A percentile compares a stretch with the other conserved stretches of the same genome.
These are phyloP conservation scores for Vitis riparia DNA, from an alignment of 164 flowering plant species.

Conservation along the genomic window DNA sequence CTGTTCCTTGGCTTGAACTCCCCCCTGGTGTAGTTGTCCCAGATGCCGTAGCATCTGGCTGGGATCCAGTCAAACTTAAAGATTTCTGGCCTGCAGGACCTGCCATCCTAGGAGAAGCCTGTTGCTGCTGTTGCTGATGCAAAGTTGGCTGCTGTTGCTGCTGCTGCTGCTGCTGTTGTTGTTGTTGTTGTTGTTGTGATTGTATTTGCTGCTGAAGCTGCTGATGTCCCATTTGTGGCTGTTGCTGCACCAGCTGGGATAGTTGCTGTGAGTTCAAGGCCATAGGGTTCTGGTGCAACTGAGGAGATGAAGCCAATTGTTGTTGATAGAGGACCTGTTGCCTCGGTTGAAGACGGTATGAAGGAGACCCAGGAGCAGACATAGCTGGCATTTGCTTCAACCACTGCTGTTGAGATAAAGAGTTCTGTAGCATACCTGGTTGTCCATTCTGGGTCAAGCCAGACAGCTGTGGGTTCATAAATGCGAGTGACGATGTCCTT, in stretches of 20 bases:
- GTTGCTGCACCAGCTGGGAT: slow-evolving; percentile 52
- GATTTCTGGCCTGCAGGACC: slow-evolving; percentile 73
- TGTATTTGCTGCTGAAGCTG: slow-evolving; percentile 27
- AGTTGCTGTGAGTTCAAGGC: slow-evolving; percentile 61
- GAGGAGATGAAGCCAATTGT: slow-evolving; percentile 64
- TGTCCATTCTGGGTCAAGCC: slow-evolving; percentile 83
- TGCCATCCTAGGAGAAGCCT: slow-evolving; percentile 74
- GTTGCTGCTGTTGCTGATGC: slow-evolving; percentile 56
- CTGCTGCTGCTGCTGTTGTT: slow-evolving; percentile 35
- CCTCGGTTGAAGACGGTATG: slow-evolving; percentile 64
- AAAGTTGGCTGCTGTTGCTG: slow-evolving; percentile 33
- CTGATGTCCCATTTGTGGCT: slow-evolving; percentile 32
- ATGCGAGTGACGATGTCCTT: slow-evolving; percentile 67
- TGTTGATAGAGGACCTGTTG: slow-evolving; percentile 63
- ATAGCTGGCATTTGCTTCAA: slow-evolving; percentile 74
- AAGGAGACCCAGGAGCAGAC: slow-evolving; percentile 71
- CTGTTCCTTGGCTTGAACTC: slow-evolving; percentile 95
- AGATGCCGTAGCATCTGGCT: slow-evolving; percentile 89
- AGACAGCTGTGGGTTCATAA: slow-evolving; percentile 69
- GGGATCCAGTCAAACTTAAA: slow-evolving; percentile 84
- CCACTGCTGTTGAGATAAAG: slow-evolving; percentile 81
- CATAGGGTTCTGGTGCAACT: slow-evolving; percentile 56
- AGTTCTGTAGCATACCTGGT: slow-evolving; percentile 60
- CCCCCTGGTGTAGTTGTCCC: slow-evolving; percentile 90
- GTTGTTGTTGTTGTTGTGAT: slow-evolving; percentile 34